phyloP scores from a whole-genome alignment of 2,329 filamentous ascomycete species.

The Aureobasidium sp. region DNA sequence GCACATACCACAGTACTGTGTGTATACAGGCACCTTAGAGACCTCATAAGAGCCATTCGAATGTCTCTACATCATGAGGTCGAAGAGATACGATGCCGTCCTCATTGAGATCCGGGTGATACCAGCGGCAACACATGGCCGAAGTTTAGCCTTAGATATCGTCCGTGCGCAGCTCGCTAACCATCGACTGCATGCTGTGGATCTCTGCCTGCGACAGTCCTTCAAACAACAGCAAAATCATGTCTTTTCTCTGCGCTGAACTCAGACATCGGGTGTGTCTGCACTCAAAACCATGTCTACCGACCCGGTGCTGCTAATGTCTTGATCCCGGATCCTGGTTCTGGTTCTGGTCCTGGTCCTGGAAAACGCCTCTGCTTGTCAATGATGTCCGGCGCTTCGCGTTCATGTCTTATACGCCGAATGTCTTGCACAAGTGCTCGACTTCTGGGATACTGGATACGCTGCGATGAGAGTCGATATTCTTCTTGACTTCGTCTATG shows the following conservation, averaged over 20 bases:
- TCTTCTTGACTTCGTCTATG: neutral
- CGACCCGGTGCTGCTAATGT: neutral
- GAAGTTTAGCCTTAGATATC: neutral
- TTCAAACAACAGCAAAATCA: neutral
- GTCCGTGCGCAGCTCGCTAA: neutral
- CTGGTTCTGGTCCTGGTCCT: neutral
- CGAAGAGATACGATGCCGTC: neutral
- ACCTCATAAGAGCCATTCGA: too few relatives aligned
- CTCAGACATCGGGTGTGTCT: too few relatives aligned
- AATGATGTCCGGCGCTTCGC: neutral
- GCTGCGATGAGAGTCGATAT: neutral
- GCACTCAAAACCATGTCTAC: neutral
- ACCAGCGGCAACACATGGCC: neutral
- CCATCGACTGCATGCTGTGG: neutral
- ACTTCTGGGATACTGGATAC: neutral
- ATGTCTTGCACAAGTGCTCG: neutral
- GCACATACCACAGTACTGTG: neutral
- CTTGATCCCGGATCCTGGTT: neutral
- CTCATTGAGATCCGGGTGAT: neutral
- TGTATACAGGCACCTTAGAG: neutral
- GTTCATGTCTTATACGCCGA: neutral
- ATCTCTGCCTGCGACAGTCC: neutral
- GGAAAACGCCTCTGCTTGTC: neutral
- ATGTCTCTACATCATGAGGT: too few relatives aligned
- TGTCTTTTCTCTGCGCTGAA: neutral